Evolutionary conservation across 1,139 yeast genomes (phyloP).

Genomic region (Candida freyschussii): DNA sequence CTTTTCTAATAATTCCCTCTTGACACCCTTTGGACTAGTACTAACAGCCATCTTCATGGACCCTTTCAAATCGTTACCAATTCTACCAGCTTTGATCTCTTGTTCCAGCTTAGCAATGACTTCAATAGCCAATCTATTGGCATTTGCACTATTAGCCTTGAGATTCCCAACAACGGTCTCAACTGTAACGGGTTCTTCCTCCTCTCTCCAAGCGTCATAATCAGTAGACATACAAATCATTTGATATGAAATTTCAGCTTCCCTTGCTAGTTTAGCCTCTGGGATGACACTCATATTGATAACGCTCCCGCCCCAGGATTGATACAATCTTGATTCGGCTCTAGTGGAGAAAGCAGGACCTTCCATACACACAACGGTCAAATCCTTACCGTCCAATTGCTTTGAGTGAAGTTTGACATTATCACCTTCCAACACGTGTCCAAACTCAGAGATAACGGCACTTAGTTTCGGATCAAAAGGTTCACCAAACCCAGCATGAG

Average conservation of each 20-base stretch:
- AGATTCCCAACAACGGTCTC: slow-evolving; percentile 92
- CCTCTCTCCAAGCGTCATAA: slow-evolving; percentile 97
- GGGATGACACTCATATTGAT: slow-evolving; percentile 97
- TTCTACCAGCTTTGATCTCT: slow-evolving; percentile 51
- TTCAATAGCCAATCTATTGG: slow-evolving; percentile 68
- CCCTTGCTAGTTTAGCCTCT: slow-evolving; percentile 93
- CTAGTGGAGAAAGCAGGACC: slow-evolving; percentile 98
- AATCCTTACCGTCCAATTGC: slow-evolving; percentile 39
- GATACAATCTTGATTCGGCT: slow-evolving; percentile 90
- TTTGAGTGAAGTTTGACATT: slow-evolving; percentile 36
- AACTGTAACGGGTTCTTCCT: slow-evolving; percentile 93
- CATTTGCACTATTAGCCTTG: slow-evolving; percentile 82
- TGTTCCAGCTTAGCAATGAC: slow-evolving; percentile 64
- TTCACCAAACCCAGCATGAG: slow-evolving; percentile 96
- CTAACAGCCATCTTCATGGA: slow-evolving; percentile 78
- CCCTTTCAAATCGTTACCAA: slow-evolving; percentile 70
- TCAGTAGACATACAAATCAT: slow-evolving; percentile 99
- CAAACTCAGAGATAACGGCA: slow-evolving; percentile 53
- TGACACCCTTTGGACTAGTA: slow-evolving; percentile 73
- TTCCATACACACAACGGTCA: slow-evolving; percentile 93
- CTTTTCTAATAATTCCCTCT: slow-evolving; percentile 67
- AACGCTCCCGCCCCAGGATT: slow-evolving; percentile 88
- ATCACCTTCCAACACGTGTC: slow-evolving; percentile 49
- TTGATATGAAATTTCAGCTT: slow-evolving; percentile 94
- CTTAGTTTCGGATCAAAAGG: slow-evolving; percentile 82